Evolutionary conservation across 495 filamentous ascomycete species (phyloP).

Genomic region (Daldinia vernicosa): DNA sequence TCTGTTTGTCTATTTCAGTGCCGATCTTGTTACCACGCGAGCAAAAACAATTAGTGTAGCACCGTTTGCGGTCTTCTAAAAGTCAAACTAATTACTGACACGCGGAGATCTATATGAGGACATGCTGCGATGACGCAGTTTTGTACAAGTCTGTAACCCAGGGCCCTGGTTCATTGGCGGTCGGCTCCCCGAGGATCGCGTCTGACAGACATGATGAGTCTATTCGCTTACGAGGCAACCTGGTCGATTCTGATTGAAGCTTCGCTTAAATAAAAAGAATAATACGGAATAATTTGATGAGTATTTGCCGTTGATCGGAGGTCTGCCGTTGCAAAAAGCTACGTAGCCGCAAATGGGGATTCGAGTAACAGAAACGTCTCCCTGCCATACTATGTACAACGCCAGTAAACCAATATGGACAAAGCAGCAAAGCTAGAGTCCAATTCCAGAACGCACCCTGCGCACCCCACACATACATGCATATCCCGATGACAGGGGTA

Average conservation of each 20-base stretch:
- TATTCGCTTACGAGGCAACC: slow-evolving; percentile 30
- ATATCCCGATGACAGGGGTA: slow-evolving; percentile 43
- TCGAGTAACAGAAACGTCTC: slow-evolving; percentile 36
- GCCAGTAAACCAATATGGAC: slow-evolving; percentile 4
- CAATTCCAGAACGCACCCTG: slow-evolving; percentile 38
- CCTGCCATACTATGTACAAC: background rate
- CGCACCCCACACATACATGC: slow-evolving; percentile 46
- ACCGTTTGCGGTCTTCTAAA: slow-evolving; percentile 15
- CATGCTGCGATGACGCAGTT: slow-evolving; percentile 33
- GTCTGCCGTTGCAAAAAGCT: slow-evolving; percentile 15
- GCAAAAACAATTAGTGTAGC: background rate
- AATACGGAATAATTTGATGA: slow-evolving; percentile 17
- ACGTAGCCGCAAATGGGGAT: slow-evolving; percentile 36
- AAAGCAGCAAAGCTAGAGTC: slow-evolving; percentile 20
- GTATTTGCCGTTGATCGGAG: slow-evolving; percentile 39
- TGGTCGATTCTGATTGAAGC: slow-evolving; percentile 23
- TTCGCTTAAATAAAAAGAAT: slow-evolving; percentile 14
- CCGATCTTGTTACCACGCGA: slow-evolving; percentile 1
- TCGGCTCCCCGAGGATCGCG: slow-evolving; percentile 24
- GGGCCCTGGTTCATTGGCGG: slow-evolving; percentile 36
- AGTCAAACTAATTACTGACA: slow-evolving; percentile 3
- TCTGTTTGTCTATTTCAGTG: background rate
- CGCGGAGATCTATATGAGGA: slow-evolving; percentile 1
- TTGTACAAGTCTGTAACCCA: slow-evolving; percentile 29
- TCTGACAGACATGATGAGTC: slow-evolving; percentile 26